These are phyloP conservation scores for Septoria petroselini DNA, from an alignment of 2,329 filamentous ascomycete species.

Conservation along the genomic window DNA sequence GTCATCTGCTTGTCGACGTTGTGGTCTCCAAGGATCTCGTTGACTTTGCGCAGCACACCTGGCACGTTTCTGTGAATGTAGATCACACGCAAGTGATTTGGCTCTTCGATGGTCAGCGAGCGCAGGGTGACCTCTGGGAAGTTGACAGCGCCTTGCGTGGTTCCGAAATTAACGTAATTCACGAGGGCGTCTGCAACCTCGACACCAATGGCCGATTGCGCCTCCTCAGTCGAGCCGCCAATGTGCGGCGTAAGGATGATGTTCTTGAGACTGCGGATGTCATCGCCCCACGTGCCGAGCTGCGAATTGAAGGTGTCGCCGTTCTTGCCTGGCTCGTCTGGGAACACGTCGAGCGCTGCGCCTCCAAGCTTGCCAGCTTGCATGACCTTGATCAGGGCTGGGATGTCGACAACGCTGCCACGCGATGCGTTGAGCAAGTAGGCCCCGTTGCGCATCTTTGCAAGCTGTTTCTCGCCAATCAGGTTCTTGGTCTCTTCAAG, in stretches of 20 bases:
- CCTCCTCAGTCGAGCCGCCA: constrained; percentile 95
- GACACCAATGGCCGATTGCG: constrained; percentile 89
- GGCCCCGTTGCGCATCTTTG: constrained; percentile 85
- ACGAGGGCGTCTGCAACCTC: constrained; percentile 88
- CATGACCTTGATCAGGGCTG: constrained; percentile 84
- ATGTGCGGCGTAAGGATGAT: constrained; percentile 96
- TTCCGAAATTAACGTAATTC: constrained; percentile 92
- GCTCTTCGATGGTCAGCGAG: constrained; percentile 84
- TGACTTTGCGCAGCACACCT: constrained; percentile 90
- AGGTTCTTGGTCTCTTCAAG: constrained; percentile 88
- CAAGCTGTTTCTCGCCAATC: constrained; percentile 76
- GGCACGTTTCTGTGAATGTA: constrained; percentile 97
- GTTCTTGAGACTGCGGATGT: constrained; percentile 81
- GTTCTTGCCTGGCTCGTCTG: constrained; percentile 87
- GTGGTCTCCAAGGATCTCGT: constrained; percentile 89
- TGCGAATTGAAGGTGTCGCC: constrained; percentile 88
- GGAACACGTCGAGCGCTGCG: constrained; percentile 94
- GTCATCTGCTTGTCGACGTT: constrained; percentile 99
- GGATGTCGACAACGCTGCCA: constrained; percentile 90
- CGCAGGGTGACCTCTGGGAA: constrained; percentile 91
- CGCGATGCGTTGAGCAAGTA: constrained; percentile 97
- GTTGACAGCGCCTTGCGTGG: constrained; percentile 89
- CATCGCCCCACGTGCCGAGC: constrained; percentile 80
- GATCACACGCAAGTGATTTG: constrained; percentile 85
- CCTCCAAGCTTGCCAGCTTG: constrained; percentile 83